These are phyloP conservation scores for Leccinum variicolor DNA, from an alignment of 768 basidiomycete genomes.

Conservation along the genomic window DNA sequence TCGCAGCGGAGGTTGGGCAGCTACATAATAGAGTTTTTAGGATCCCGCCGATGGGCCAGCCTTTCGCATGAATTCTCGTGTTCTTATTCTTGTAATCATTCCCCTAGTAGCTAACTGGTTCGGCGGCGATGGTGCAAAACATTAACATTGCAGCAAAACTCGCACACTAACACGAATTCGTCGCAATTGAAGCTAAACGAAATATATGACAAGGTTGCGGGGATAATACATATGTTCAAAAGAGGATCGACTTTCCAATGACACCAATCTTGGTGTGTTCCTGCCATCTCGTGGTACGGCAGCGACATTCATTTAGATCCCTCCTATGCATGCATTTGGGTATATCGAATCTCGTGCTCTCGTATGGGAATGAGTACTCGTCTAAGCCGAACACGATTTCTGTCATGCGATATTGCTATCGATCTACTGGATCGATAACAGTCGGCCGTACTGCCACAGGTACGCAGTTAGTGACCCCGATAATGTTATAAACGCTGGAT, in stretches of 20 bases:
- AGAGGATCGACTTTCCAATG: background rate
- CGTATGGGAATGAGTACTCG: background rate
- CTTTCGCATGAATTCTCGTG: slow-evolving; percentile 3
- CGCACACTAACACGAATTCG: background rate
- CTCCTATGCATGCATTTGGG: background rate
- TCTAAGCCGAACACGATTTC: background rate
- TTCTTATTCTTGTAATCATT: background rate
- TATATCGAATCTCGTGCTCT: background rate
- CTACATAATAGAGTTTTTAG: slow-evolving; percentile 31
- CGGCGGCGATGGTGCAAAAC: background rate
- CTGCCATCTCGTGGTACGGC: slow-evolving; percentile 3
- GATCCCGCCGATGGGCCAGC: slow-evolving; percentile 11
- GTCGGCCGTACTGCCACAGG: background rate
- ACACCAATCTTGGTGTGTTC: slow-evolving; percentile 3
- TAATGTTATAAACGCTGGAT: background rate
- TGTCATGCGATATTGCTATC: background rate
- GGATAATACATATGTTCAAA: slow-evolving; percentile 2
- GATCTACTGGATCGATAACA: background rate
- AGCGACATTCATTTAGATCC: slow-evolving; percentile 3
- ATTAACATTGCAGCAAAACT: slow-evolving; percentile 1
- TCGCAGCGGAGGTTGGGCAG: slow-evolving; percentile 15
- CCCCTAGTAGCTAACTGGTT: background rate
- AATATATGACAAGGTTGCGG: slow-evolving; percentile 3
- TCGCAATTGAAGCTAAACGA: slow-evolving; percentile 2
- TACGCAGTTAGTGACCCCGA: background rate